Evolutionary conservation across 116 monocot genomes (phyloP), one percentile per base, ranked within the genome.

Genomic region (Phalaenopsis hybrid): DNA sequence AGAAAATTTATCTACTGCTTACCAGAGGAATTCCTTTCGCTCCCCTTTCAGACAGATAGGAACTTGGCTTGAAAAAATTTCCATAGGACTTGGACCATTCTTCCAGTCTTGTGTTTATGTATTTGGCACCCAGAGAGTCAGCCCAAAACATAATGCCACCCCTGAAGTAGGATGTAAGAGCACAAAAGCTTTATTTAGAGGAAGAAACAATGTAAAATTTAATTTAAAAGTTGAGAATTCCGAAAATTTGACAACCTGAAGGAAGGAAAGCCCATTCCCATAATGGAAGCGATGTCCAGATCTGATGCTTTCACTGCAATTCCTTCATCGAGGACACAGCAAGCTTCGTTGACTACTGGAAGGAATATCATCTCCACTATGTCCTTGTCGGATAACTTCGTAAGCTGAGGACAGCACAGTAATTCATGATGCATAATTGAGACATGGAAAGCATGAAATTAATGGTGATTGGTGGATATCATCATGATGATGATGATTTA

Each of bases 221-320:
- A 67, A 67, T 25, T 2, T 31, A 28, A 67, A 7, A 67, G 7
- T 10, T 28, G 9, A 16, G 67, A 67, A 67, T 25, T 25, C 21
- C 8, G 67, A 67, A 11, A 63, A 25, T 4, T 18, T 73, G 41
- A 37, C 43, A 73, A 96, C 96, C 94, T 96, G 82, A 91, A 94
- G 78, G 96, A 87, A 55, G 96, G 96, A 80, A 96, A 96, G 0
- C 96, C 96, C 96, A 96, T 96, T 85, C 96, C 96, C 85, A 94
- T 91, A 77, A 96, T 88, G 33, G 94, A 87, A 34, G 96, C 96
- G 78, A 96, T 88, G 31, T 96, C 96, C 8, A 96, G 94, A 79
- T 96, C 96, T 23, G 96, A 92, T 86, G 96, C 88, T 80, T 96
- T 96, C 57, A 94, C 92, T 58, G 92, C 91, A 79, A 96, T 92